A percentile compares a stretch with the other conserved stretches of the same genome.
phyloP scores from a whole-genome alignment of 2,329 filamentous ascomycete genomes.

The Byssothecium circinans region DNA sequence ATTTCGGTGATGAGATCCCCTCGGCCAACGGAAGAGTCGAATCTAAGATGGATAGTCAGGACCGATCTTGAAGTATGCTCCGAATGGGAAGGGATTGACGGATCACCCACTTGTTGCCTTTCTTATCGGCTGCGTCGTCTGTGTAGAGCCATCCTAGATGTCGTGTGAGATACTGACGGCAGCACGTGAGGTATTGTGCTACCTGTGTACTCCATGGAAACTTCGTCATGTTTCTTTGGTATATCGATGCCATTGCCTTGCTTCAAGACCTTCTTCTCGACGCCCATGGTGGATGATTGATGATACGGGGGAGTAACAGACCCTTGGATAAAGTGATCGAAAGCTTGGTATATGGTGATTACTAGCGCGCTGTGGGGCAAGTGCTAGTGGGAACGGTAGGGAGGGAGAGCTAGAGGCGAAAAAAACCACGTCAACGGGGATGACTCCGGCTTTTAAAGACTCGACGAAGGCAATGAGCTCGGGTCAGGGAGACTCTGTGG shows the following conservation, averaged over 20 bases:
- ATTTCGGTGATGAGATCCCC: conserved; percentile 77
- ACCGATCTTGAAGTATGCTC: conserved; percentile 5
- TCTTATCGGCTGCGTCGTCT: conserved; percentile 58
- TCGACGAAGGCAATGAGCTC: conserved; percentile 14
- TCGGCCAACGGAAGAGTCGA: conserved; percentile 81
- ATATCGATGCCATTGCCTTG: conserved; percentile 63
- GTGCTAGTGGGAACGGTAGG: conserved; percentile 3
- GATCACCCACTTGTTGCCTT: conserved; percentile 69
- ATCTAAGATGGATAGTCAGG: conserved; percentile 57
- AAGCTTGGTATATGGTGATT: neutral
- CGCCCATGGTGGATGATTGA: conserved; percentile 49
- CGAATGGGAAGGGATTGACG: conserved; percentile 2
- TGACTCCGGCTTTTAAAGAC: conserved; percentile 25
- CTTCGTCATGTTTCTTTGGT: conserved; percentile 68
- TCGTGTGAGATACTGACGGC: conserved; percentile 13
- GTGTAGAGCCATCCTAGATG: conserved; percentile 71
- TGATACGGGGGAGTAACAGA: conserved; percentile 1
- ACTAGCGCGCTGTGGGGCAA: conserved; percentile 4
- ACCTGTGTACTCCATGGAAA: conserved; percentile 87
- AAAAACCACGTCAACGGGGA: conserved; percentile 9
- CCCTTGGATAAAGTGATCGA: neutral
- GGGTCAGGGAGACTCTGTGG: conserved; percentile 30
- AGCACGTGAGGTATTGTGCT: conserved; percentile 4
- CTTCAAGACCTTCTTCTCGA: conserved; percentile 66
- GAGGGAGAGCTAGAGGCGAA: conserved; percentile 3